phyloP scores from a whole-genome alignment of 192 early-diverging fungal species.

The Lunasporangiospora selenospora region DNA sequence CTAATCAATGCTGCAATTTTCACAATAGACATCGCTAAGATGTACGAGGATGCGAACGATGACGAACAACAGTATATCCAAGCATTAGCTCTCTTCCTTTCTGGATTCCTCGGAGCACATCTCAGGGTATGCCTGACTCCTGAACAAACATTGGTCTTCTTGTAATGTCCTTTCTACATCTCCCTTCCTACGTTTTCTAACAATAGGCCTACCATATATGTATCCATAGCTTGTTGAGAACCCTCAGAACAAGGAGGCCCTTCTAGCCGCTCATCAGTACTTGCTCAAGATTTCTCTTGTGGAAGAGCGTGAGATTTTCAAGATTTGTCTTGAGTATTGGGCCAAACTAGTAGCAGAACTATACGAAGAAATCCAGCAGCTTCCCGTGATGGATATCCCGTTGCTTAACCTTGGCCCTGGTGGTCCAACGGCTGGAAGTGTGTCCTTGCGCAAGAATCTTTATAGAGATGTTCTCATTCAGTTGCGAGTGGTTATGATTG shows the following conservation, averaged over 20 bases:
- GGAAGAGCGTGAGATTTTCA: slow-evolving; percentile 97
- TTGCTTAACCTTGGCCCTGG: slow-evolving; percentile 68
- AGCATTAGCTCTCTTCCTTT: slow-evolving; percentile 94
- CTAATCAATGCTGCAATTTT: background rate
- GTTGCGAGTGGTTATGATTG: slow-evolving; percentile 96
- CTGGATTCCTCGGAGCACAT: slow-evolving; percentile 85
- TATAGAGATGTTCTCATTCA: slow-evolving; percentile 84
- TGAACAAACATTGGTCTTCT: too few species aligned
- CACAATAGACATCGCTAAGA: slow-evolving; percentile 71
- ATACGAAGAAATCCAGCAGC: slow-evolving; percentile 82
- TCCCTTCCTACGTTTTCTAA: too few species aligned
- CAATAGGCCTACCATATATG: too few species aligned
- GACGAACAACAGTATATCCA: slow-evolving; percentile 97
- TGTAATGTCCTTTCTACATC: slow-evolving; percentile 4
- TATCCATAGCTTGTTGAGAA: slow-evolving; percentile 64
- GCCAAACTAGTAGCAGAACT: slow-evolving; percentile 87
- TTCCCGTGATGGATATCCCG: slow-evolving; percentile 58
- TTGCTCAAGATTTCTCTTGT: slow-evolving; percentile 91
- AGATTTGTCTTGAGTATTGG: slow-evolving; percentile 99
- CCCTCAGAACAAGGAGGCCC: slow-evolving; percentile 56
- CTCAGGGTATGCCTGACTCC: slow-evolving; percentile 65
- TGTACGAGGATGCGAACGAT: slow-evolving; percentile 86
- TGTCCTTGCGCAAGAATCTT: slow-evolving; percentile 72
- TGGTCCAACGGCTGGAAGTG: slow-evolving; percentile 49
- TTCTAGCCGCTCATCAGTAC: slow-evolving; percentile 86